These are phyloP conservation scores for Phaeotremella fagi DNA, from an alignment of 768 basidiomycete species.

Conservation along the genomic window DNA sequence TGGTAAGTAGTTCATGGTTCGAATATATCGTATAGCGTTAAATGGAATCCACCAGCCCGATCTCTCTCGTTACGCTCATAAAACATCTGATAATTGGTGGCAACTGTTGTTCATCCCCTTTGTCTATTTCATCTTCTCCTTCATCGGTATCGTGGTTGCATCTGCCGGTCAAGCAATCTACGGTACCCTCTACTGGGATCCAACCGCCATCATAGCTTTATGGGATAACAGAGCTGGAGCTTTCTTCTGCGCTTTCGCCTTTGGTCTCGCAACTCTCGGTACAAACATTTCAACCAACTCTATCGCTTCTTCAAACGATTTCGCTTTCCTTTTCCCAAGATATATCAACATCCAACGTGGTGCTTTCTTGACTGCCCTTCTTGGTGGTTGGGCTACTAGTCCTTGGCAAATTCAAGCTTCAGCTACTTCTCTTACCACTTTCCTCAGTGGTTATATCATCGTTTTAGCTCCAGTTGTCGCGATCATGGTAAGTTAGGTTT, in stretches of 20 bases:
- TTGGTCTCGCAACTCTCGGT: constrained; percentile 67
- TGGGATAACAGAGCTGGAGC: constrained; percentile 83
- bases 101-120: constrained; percentile 72
- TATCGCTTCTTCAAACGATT: constrained; percentile 72
- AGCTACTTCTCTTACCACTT: constrained; percentile 33
- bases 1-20: constrained; percentile 56
- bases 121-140: constrained; percentile 70
- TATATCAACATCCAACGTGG: constrained; percentile 80
- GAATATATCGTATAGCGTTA: background rate
- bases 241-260: constrained; percentile 75
- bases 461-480: constrained; percentile 82
- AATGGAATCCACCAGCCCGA: constrained; percentile 54
- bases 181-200: constrained; percentile 65
- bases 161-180: constrained; percentile 69
- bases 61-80: constrained; percentile 75
- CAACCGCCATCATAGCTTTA: constrained; percentile 61
- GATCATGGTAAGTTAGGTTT: constrained; percentile 60
- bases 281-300: constrained; percentile 72
- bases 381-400: constrained; percentile 79
- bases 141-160: constrained; percentile 75
- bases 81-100: constrained; percentile 52
- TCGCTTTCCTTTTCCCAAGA: constrained; percentile 68
- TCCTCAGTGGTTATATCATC: constrained; percentile 63
- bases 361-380: constrained; percentile 63
- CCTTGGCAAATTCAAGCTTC: constrained; percentile 77